Percentiles rank a stretch among this genome's conserved stretches.
Evolutionary conservation across 805 yeast genomes (phyloP).

Genomic region (Candida berthetii): DNA sequence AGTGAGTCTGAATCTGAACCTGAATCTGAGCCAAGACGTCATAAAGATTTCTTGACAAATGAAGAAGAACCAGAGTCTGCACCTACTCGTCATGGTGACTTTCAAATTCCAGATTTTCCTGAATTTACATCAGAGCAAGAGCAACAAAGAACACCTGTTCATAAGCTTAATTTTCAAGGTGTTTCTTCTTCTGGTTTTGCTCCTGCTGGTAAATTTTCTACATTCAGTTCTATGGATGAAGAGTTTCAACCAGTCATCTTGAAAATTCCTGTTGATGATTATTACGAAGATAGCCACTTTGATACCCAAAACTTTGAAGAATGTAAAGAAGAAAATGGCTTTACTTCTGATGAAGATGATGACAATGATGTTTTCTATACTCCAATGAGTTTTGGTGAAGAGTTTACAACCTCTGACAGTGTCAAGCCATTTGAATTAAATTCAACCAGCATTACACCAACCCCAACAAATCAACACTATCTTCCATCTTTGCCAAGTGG

Average conservation of each 20-base stretch:
- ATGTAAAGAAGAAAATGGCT: background rate
- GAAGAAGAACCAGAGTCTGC: no score
- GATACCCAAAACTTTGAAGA: background rate
- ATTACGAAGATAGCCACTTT: background rate
- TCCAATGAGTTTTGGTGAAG: conserved; percentile 14
- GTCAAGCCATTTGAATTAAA: conserved; percentile 1
- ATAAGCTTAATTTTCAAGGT: no score
- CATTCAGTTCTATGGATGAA: conserved; percentile 12
- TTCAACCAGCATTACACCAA: background rate
- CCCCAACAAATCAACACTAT: background rate
- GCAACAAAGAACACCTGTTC: background rate
- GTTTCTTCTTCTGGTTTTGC: no score
- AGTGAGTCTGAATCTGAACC: background rate
- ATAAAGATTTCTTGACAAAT: no score
- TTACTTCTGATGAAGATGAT: conserved; percentile 5
- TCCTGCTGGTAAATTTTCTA: conserved; percentile 3
- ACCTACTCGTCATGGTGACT: no score
- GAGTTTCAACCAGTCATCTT: conserved; percentile 15
- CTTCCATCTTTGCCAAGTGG: no score
- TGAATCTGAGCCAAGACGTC: background rate
- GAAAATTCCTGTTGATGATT: conserved; percentile 11
- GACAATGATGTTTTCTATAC: conserved; percentile 15
- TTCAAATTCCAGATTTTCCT: no score
- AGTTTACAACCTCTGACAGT: conserved; percentile 3
- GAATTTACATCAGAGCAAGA: no score